Conservation (phyloP, 2,329 filamentous ascomycete genomes). For the Orbilia brochopaga region DNA sequence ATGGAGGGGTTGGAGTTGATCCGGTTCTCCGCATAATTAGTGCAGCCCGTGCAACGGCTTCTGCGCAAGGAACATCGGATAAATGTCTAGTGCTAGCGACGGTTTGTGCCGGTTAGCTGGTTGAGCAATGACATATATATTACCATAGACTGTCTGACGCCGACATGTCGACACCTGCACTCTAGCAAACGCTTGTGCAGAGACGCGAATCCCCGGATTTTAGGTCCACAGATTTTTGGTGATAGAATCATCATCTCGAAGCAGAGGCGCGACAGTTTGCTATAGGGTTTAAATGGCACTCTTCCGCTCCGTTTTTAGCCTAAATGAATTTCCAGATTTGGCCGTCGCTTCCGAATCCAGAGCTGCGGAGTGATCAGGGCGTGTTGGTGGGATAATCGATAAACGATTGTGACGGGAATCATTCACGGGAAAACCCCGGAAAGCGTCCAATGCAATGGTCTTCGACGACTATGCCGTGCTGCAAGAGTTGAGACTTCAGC, state of each 20-base stretch:
- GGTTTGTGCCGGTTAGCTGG: neutral
- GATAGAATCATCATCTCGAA: too few species aligned
- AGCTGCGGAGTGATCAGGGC: too few species aligned
- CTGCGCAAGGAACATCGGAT: slow-evolving; percentile 49
- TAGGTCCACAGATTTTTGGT: slow-evolving; percentile 21
- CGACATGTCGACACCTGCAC: neutral
- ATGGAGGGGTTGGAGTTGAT: slow-evolving; percentile 20
- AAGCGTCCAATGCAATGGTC: too few species aligned
- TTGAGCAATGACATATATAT: neutral
- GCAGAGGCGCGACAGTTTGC: too few species aligned
- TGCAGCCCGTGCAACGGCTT: slow-evolving; percentile 13
- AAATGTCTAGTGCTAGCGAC: slow-evolving; percentile 30
- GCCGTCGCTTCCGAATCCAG: too few species aligned
- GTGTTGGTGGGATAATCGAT: too few species aligned
- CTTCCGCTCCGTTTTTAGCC: slow-evolving; percentile 32
- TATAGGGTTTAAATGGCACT: too few species aligned
- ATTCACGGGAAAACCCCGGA: too few species aligned
- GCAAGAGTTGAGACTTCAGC: too few species aligned
- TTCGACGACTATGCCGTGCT: too few species aligned
- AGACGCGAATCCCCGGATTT: slow-evolving; percentile 41
- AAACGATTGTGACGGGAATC: too few species aligned
- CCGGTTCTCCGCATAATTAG: slow-evolving; percentile 36
- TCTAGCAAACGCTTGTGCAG: neutral
- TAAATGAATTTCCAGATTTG: slow-evolving; percentile 13
- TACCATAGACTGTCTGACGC: neutral